Evolutionary conservation across 352 stramenopile genomes (phyloP), one percentile per base, ranked within the genome.

Genomic region (Phytophthora constricta): DNA sequence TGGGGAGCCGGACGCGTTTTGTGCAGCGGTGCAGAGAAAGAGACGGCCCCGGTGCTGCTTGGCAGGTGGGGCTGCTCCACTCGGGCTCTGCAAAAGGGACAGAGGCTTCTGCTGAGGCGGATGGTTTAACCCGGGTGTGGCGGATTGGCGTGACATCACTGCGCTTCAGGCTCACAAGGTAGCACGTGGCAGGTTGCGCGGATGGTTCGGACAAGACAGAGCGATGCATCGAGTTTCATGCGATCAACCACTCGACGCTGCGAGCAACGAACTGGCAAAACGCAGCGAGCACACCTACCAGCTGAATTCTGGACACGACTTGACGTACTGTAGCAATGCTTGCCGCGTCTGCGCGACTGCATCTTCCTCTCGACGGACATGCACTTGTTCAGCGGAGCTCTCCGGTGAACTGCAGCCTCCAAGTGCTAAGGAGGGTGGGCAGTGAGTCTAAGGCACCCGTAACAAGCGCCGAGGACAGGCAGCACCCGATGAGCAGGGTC

Each of bases 21-120:
- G 68, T 70, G 64, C 63, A 70, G 39, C 68, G 26, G 62, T 65
- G 64, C 58, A 60, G 37, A 53, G 61, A 74, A 74, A 74, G 65
- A 70, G 54, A 54, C 46, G 27, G 63, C 63, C 25, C 26, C 8
- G 19, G 20, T 9, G 39, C 48, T 17, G 42, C 48, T 56, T 59
- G 31, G 31, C 13, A n/a, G n/a, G 31, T 37, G 31, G 31, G 31
- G 7, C 31, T 45, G 10, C 41, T 20, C 41, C n/a, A 25, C 41
- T n/a, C 34, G 34, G 34, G 41, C 41, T 47, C 41, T 47, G 16
- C 41, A 47, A 47, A 47, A 47, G 41, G 41, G 31, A 17, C 41
- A 47, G 41, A 47, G 41, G 19, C 41, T 62, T 68, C 58, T 58
- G 65, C 31, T 62, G 58, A 47, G 58, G 42, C 62, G 47, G 57